Evolutionary conservation across 257 asterid genomes (phyloP), one percentile per base, ranked within the genome.

Genomic region (Avicennia marina): DNA sequence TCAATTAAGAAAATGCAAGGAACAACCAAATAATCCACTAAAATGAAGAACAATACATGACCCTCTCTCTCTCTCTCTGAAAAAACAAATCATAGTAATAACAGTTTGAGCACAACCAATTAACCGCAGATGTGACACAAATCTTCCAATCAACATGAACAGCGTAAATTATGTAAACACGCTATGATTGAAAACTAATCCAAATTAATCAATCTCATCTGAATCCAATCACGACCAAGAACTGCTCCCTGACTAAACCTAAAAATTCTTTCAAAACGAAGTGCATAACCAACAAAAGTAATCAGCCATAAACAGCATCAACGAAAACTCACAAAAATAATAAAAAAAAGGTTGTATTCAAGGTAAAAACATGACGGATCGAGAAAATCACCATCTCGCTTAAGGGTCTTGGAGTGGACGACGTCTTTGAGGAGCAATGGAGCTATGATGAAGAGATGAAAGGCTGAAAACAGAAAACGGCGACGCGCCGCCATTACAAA

Each of bases 321-420:
- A 7, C 20, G 27, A 1, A 17, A 44, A 15, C 50, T 3, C 4
- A 44, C 3, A 5, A 4, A 44, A 7, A 9, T 2, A 44, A n/a
- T 15, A 18, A 20, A 47, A 47, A 17, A 3, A 10, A 47, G 18
- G 4, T 21, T 6, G 11, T 25, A 58, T 29, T 8, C 31, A 26
- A 34, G 42, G 33, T 5, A 31, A 29, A 20, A 58, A 20, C 34
- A 13, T n/a, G 34, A 48, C 11, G 55, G 65, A 61, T 44, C 50
- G 45, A 56, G 13, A 50, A 59, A 40, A 4, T 67, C 66, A 90
- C 98, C 95, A 69, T 85, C 98, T 66, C 98, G 85, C 74, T 90
- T 90, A 43, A 81, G 87, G 47, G 96, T 90, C 80, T 90, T 87
- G 82, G 90, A 76, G 48, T 56, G 45, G 56, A 75, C 96, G 75